A percentile compares a stretch with the other conserved stretches of the same genome.
Conservation (phyloP, 2,329 filamentous ascomycete genomes). For the Neopestalotiopsis sp. region DNA sequence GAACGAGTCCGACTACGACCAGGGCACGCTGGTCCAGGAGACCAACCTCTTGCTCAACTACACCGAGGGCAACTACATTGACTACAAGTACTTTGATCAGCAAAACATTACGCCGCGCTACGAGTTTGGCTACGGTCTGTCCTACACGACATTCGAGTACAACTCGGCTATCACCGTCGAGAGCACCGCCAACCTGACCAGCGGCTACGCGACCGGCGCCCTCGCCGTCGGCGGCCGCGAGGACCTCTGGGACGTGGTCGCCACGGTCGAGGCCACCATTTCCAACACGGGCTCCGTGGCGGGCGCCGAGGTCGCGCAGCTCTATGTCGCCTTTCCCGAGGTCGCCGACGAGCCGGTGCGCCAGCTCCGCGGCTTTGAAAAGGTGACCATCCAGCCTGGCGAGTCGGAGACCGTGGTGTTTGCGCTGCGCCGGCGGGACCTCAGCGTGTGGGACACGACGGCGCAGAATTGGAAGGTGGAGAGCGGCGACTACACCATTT, state of each 20-base stretch:
- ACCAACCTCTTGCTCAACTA: constrained; percentile 31
- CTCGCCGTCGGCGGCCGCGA: constrained; percentile 48
- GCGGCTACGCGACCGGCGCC: constrained; percentile 35
- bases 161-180: constrained; percentile 36
- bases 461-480: constrained; percentile 61
- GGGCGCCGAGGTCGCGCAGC: constrained; percentile 71
- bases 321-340: constrained; percentile 54
- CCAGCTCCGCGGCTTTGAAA: constrained; percentile 68
- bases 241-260: constrained; percentile 51
- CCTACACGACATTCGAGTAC: constrained; percentile 34
- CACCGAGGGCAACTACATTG: constrained; percentile 43
- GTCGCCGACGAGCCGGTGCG: constrained; percentile 44
- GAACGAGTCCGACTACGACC: constrained; percentile 53
- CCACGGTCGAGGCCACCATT: constrained; percentile 62
- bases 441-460: constrained; percentile 63
- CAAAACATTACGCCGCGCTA: constrained; percentile 54
- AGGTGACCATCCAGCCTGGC: constrained; percentile 52
- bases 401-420: constrained; percentile 58
- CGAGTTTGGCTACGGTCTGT: constrained; percentile 55
- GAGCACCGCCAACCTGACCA: background rate
- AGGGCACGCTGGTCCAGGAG: constrained; percentile 21
- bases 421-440: constrained; percentile 62
- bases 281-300: constrained; percentile 66
- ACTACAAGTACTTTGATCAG: constrained; percentile 61
- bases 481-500: constrained; percentile 55